Percentiles rank a stretch among this genome's conserved stretches.
Evolutionary conservation across 495 filamentous ascomycete species (phyloP).

Genomic region (Neurospora hispaniola): DNA sequence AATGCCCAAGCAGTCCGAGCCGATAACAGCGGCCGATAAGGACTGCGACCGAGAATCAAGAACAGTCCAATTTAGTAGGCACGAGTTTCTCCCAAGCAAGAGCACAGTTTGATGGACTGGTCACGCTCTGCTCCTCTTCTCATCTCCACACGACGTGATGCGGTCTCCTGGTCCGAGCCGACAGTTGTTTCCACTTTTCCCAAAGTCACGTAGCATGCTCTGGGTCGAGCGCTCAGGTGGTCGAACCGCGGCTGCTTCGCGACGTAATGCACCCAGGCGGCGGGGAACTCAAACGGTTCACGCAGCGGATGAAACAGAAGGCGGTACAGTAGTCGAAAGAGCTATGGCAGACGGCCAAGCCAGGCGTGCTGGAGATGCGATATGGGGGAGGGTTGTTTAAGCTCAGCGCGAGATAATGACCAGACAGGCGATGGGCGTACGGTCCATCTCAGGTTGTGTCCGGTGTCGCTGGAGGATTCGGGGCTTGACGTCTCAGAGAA

Average conservation of each 20-base stretch:
- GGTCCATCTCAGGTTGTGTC: not conserved
- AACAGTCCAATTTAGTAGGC: not conserved
- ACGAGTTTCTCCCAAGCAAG: not conserved
- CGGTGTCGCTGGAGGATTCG: not conserved
- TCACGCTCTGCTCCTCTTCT: conserved; percentile 1
- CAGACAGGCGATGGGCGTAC: not conserved
- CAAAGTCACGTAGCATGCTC: not conserved
- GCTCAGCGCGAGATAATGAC: not conserved
- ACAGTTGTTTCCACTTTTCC: conserved; percentile 1
- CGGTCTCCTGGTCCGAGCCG: not conserved
- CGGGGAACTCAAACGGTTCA: not conserved
- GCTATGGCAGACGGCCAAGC: not conserved
- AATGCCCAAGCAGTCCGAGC: not conserved
- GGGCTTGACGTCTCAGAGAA: not conserved
- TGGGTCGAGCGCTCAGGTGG: conserved; percentile 1
- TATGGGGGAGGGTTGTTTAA: not conserved
- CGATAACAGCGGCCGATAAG: not conserved
- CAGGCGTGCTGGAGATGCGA: not conserved
- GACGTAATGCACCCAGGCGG: conserved; percentile 5
- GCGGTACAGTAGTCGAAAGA: not conserved
- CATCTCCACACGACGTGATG: conserved; percentile 1
- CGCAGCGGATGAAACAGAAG: conserved; percentile 1
- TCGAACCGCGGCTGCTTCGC: conserved; percentile 1
- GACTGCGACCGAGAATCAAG: not conserved
- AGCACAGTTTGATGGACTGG: conserved; percentile 1